phyloP scores from a whole-genome alignment of 306 rosid genomes.

The Phaseolus lunatus region DNA sequence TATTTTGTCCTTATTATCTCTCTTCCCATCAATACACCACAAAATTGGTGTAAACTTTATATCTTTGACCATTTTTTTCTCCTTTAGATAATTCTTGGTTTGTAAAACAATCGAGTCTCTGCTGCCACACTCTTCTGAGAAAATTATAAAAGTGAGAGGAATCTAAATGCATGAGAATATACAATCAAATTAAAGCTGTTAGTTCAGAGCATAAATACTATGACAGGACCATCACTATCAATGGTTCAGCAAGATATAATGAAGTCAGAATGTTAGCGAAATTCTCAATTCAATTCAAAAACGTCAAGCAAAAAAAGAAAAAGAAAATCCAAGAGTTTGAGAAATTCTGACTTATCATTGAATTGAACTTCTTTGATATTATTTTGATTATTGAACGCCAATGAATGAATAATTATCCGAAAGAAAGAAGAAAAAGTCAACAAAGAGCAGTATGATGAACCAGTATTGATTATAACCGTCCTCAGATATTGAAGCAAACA shows the following conservation, averaged over 20 bases:
- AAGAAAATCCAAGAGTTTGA: not conserved
- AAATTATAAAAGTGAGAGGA: not conserved
- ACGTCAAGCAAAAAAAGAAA: not conserved
- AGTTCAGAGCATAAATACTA: not conserved
- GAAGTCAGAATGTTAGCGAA: not conserved
- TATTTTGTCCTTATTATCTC: too few relatives aligned
- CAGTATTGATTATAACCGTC: conserved; percentile 10
- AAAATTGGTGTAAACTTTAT: not conserved
- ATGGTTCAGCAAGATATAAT: not conserved
- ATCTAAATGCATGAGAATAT: not conserved
- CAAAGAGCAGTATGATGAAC: not conserved
- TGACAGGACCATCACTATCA: not conserved
- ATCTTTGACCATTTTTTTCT: not conserved
- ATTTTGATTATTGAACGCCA: not conserved
- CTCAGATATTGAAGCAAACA: conserved; percentile 33
- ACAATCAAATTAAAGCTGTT: not conserved
- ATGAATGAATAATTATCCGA: not conserved
- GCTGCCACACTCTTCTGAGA: not conserved
- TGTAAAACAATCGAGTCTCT: not conserved
- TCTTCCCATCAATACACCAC: too few relatives aligned
- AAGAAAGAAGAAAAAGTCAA: conserved; percentile 1
- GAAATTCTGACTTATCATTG: not conserved
- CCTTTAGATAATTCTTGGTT: not conserved
- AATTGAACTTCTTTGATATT: not conserved
- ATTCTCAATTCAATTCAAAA: not conserved